Evolutionary conservation across 805 yeast genomes (phyloP).

Genomic region (Metschnikowia arizonensis): DNA sequence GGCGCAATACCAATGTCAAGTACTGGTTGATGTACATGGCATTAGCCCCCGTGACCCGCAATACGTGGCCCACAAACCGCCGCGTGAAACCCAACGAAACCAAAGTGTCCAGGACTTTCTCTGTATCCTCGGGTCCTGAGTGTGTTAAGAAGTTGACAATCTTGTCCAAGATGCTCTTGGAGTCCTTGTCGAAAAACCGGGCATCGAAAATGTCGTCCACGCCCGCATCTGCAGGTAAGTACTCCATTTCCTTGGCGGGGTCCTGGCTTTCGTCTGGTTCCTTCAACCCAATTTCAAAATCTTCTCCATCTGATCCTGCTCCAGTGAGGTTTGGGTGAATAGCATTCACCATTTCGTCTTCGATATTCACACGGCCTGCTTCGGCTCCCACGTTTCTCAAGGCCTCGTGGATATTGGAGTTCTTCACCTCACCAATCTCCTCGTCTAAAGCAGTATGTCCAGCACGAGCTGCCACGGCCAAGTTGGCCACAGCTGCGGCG

Average conservation of each 20-base stretch:
- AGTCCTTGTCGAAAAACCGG: conserved; percentile 9
- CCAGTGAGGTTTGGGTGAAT: conserved; percentile 17
- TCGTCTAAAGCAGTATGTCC: conserved; percentile 30
- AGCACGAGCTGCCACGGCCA: conserved; percentile 16
- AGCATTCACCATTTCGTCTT: conserved; percentile 14
- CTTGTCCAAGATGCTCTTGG: conserved; percentile 9
- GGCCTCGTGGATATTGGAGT: conserved; percentile 21
- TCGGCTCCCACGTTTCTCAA: conserved; percentile 16
- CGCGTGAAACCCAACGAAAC: conserved; percentile 15
- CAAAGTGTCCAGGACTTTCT: conserved; percentile 10
- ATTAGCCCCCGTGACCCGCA: conserved; percentile 17
- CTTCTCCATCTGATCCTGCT: conserved; percentile 8
- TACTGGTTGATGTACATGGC: conserved; percentile 14
- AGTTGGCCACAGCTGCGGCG: conserved; percentile 19
- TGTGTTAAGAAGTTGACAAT: conserved; percentile 8
- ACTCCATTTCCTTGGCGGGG: conserved; percentile 10
- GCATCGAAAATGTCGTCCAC: conserved; percentile 13
- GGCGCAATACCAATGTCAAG: conserved; percentile 10
- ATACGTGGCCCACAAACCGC: conserved; percentile 16
- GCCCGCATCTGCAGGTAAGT: conserved; percentile 10
- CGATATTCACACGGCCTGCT: conserved; percentile 14
- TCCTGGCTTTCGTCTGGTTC: conserved; percentile 14
- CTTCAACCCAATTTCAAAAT: conserved; percentile 12
- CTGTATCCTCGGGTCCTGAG: conserved; percentile 10
- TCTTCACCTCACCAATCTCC: conserved; percentile 32